Base-by-base conservation (phyloP, 352 stramenopile genomes). In the Pythium dissotocum region DNA sequence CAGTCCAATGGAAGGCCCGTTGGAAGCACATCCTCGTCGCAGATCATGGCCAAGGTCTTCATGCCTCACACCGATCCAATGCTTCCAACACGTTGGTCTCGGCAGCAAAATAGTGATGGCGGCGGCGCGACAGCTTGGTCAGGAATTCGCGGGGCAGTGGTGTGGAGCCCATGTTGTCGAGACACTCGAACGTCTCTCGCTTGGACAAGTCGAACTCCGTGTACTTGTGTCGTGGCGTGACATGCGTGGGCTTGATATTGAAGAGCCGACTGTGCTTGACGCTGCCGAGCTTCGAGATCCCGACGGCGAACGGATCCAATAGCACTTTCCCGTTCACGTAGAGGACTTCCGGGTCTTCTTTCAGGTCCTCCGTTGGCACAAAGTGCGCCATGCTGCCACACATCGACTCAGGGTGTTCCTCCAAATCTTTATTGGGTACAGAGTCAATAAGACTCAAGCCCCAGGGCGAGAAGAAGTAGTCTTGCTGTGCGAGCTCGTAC, bases 361-460 rank as follows among this genome's bases (percentile, higher is more conserved):
- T 44, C 0, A 54, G 35, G 16, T 67, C 46, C 33, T 76, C 52
- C 4, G 56, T 63, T 14, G 83, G 80, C 16, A 89, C 60, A 32
- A 78, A 92, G 52, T 94, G 85, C 14, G 80, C 79, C 54, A 92
- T 82, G 62, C 76, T 90, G 16, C 85, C 87, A 54, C 87, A 94
- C 2, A 92, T 68, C 0, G 87, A 88, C 30, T 82, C 67, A 1
- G 74, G 70, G 35, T 94, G 84, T 2, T 79, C 56, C 26, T 73
- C 42, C 60, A 92, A 78, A 59, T 92, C 86, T 3, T 79, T 51
- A 35, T 84, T 88, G 9, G 82, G 46, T 0, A 69, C 69, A 1
- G 76, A 77, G 2, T 83, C 77, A 18, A 93, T 66, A 61, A 87
- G 74, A 8, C 78, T 86, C 14, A 86, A 72, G 0, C 81, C 82